These are phyloP conservation scores for Hansfordia pulvinata DNA, from an alignment of 2,329 filamentous ascomycete species.

Conservation along the genomic window DNA sequence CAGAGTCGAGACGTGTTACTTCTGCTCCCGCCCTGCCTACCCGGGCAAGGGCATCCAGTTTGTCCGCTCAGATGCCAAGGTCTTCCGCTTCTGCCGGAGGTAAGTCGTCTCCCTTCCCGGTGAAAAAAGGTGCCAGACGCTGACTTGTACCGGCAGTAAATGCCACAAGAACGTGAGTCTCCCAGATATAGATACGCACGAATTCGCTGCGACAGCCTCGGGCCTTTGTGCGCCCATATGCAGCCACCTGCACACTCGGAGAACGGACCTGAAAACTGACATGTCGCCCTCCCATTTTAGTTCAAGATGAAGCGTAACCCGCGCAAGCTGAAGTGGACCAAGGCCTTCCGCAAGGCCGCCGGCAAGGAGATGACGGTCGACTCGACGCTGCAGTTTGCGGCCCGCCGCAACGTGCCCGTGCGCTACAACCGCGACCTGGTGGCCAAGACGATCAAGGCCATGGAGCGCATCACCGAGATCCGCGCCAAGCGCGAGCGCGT, in stretches of 20 bases:
- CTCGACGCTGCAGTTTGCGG: constrained; percentile 81
- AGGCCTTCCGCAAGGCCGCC: constrained; percentile 73
- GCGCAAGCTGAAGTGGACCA: constrained; percentile 93
- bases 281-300: no score
- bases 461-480: constrained; percentile 84
- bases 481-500: constrained; percentile 69
- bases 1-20: constrained; percentile 56
- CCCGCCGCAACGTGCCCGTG: constrained; percentile 84
- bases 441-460: constrained; percentile 76
- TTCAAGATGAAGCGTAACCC: constrained; percentile 99
- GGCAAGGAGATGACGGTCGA: constrained; percentile 87
- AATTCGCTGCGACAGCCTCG: constrained; percentile 1
- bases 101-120: constrained; percentile 8
- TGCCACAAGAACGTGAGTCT: constrained; percentile 44
- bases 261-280: neutral
- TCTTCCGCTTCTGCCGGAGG: constrained; percentile 44
- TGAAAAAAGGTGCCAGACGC: neutral
- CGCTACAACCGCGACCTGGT: constrained; percentile 93
- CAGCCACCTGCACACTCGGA: neutral
- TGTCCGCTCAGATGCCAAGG: constrained; percentile 13
- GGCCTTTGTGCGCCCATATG: no score
- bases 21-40: constrained; percentile 55
- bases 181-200: neutral
- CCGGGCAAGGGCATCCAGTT: constrained; percentile 43
- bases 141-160: constrained; percentile 42